Conservation (phyloP, 352 stramenopile species). For the Pythium folliculosum region DNA sequence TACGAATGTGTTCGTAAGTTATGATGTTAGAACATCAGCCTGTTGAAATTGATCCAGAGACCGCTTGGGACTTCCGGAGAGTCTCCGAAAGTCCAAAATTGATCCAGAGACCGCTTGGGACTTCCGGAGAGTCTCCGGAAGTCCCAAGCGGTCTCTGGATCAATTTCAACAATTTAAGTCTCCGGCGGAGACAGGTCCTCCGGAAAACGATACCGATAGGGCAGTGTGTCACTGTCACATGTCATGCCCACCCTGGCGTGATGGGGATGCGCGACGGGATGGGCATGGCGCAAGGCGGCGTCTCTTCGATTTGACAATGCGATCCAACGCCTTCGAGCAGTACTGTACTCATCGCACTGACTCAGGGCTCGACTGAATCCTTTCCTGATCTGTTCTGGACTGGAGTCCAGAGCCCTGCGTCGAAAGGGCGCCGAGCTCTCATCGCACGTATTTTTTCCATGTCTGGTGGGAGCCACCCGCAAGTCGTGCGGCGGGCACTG, state of each 20-base stretch:
- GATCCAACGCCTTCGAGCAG: not conserved
- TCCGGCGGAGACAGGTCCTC: too few relatives aligned
- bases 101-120: not conserved
- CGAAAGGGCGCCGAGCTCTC: not conserved
- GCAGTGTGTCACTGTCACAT: too few relatives aligned
- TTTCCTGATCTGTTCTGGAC: not conserved
- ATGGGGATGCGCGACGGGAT: too few relatives aligned
- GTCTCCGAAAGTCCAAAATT: not conserved
- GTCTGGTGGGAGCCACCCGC: not conserved
- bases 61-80: not conserved
- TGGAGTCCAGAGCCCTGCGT: not conserved
- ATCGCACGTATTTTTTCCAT: not conserved
- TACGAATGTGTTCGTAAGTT: not conserved
- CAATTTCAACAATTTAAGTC: too few relatives aligned
- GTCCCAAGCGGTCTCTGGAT: too few relatives aligned
- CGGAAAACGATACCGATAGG: too few relatives aligned
- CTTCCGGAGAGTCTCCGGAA: not conserved
- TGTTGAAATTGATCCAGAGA: not conserved
- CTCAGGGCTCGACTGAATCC: not conserved
- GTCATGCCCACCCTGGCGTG: too few relatives aligned
- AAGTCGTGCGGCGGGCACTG: not conserved
- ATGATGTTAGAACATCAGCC: not conserved
- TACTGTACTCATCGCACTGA: too few relatives aligned
- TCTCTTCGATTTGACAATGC: not conserved
- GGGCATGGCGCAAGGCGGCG: not conserved